Conservation (phyloP, 208 protist genomes). For the Crithidia fasciculata region DNA sequence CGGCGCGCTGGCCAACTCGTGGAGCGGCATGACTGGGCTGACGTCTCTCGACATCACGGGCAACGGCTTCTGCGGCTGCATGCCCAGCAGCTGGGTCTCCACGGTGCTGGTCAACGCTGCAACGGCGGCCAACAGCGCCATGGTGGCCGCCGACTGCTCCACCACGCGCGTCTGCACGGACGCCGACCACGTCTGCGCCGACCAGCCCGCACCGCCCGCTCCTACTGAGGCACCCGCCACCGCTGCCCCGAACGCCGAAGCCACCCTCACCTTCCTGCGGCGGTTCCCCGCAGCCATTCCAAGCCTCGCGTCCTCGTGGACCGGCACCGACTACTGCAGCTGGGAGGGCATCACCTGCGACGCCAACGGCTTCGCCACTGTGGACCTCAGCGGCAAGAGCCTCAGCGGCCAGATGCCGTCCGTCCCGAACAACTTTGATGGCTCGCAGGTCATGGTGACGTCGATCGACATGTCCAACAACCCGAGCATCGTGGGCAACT, state of each 20-base stretch:
- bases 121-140: too few relatives aligned
- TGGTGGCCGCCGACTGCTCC: too few relatives aligned
- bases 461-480: slow-evolving; percentile 23
- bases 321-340: slow-evolving; percentile 7
- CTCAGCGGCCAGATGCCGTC: slow-evolving; percentile 2
- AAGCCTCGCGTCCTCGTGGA: neutral
- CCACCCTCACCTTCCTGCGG: too few relatives aligned
- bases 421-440: neutral
- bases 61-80: too few relatives aligned
- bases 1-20: too few relatives aligned
- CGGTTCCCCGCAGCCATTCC: neutral
- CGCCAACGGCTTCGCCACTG: slow-evolving; percentile 6
- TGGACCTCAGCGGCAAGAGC: slow-evolving; percentile 17
- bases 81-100: too few relatives aligned
- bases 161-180: too few relatives aligned
- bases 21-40: too few relatives aligned
- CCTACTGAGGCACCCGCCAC: neutral
- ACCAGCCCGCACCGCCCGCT: neutral
- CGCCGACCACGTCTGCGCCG: too few relatives aligned
- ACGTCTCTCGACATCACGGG: too few relatives aligned
- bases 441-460: neutral
- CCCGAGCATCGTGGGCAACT: neutral
- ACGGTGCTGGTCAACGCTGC: too few relatives aligned
- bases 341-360: slow-evolving; percentile 22
- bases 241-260: too few relatives aligned